phyloP scores from a whole-genome alignment of 257 asterid genomes.

The Verbascum thapsus region DNA sequence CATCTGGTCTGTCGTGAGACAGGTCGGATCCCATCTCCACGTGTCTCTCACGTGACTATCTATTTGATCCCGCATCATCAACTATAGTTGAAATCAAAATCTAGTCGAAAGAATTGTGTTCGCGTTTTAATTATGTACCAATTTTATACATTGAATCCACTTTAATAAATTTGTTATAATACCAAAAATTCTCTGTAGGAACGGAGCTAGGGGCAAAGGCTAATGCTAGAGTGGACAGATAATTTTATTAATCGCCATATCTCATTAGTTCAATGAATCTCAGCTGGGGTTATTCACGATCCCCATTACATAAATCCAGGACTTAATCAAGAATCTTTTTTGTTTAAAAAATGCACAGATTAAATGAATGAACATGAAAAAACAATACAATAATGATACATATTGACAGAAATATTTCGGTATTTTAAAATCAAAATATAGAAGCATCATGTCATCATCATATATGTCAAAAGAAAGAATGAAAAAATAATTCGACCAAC shows the following conservation, averaged over 20 bases:
- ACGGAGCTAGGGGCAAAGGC: neutral
- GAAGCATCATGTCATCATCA: neutral
- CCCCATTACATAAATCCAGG: neutral
- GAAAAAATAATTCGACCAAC: constrained; percentile 22
- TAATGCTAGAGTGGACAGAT: neutral
- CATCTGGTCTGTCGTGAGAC: no score
- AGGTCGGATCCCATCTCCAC: no score
- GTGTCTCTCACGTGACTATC: no score
- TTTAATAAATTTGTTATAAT: no score
- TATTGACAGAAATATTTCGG: constrained; percentile 9
- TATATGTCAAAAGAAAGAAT: no score
- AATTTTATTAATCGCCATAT: neutral
- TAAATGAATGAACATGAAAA: constrained; percentile 10
- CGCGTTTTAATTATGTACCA: no score
- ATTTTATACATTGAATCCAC: no score
- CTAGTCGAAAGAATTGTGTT: no score
- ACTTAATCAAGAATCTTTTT: constrained; percentile 18
- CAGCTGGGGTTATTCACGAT: constrained; percentile 19
- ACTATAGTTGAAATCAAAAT: no score
- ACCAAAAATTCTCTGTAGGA: no score
- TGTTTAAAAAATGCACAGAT: constrained; percentile 3
- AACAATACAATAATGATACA: constrained; percentile 9
- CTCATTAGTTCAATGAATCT: constrained; percentile 3
- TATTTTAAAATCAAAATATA: constrained; percentile 18
- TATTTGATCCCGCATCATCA: no score